A percentile compares a stretch with the other conserved stretches of the same genome.
Conservation (phyloP, 306 rosid genomes). For the Corylus heterophylla region DNA sequence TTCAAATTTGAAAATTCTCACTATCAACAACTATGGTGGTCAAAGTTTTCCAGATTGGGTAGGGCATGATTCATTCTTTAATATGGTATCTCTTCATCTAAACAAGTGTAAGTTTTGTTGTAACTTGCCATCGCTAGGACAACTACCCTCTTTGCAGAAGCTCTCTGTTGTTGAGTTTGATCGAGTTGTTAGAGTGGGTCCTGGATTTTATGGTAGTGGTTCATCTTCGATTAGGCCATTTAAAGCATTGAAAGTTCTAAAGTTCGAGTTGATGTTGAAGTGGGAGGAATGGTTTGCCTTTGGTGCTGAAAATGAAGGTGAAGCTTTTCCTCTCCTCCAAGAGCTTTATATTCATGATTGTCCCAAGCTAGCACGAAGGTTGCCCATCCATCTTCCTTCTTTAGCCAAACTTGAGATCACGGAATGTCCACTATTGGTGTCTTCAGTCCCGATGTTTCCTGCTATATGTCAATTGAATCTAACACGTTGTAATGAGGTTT, state of each 20-base stretch:
- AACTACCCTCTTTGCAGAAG: slow-evolving; percentile 13
- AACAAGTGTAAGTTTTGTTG: neutral
- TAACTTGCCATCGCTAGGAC: slow-evolving; percentile 2
- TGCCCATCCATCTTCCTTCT: no score
- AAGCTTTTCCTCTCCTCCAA: slow-evolving; percentile 4
- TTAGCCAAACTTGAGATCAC: no score
- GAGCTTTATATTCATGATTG: neutral
- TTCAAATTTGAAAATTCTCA: slow-evolving; percentile 6
- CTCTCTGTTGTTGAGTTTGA: slow-evolving; percentile 19
- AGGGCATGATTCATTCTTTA: slow-evolving; percentile 21
- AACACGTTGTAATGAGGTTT: no score
- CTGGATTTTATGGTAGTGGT: slow-evolving; percentile 7
- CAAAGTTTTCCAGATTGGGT: slow-evolving; percentile 27
- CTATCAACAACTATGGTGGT: neutral
- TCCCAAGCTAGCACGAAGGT: no score
- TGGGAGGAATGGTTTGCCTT: slow-evolving; percentile 16
- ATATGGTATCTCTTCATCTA: slow-evolving; percentile 9
- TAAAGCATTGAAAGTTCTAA: slow-evolving; percentile 9
- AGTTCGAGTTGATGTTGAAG: neutral
- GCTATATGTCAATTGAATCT: no score
- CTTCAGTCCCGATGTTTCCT: no score
- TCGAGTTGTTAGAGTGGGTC: neutral
- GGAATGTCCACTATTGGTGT: no score
- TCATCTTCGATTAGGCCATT: neutral
- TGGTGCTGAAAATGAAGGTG: neutral